Evolutionary conservation across 2,329 filamentous ascomycete species (phyloP).

Genomic region (Sclerotinia glacialis): DNA sequence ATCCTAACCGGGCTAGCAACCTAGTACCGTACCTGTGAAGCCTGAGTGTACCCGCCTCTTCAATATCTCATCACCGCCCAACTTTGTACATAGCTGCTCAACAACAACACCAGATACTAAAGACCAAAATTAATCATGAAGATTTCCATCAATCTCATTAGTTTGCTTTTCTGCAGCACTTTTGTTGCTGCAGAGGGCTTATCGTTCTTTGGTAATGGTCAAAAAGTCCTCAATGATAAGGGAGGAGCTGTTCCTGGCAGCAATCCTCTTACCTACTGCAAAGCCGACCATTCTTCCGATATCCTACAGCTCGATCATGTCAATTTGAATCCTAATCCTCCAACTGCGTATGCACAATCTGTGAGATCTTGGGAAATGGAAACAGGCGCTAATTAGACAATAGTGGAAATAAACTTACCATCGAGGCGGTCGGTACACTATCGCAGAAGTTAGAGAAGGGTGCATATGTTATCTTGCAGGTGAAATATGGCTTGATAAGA

Average conservation of each 20-base stretch:
- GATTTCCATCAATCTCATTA: slow-evolving; percentile 33
- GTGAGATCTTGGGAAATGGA: neutral
- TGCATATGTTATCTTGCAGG: slow-evolving; percentile 75
- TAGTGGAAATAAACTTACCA: slow-evolving; percentile 75
- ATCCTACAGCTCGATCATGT: slow-evolving; percentile 75
- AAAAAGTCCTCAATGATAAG: slow-evolving; percentile 46
- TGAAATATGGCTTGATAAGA: slow-evolving; percentile 93
- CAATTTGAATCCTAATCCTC: slow-evolving; percentile 82
- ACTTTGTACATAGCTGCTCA: slow-evolving; percentile 20
- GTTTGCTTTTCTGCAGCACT: slow-evolving; percentile 35
- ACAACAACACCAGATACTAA: slow-evolving; percentile 18
- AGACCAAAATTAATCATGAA: slow-evolving; percentile 34
- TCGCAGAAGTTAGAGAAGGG: slow-evolving; percentile 70
- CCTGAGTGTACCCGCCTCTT: slow-evolving; percentile 16
- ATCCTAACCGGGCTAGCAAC: slow-evolving; percentile 13
- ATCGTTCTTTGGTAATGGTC: slow-evolving; percentile 48
- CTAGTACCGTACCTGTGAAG: neutral
- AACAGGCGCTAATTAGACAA: slow-evolving; percentile 30
- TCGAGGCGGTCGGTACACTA: slow-evolving; percentile 76
- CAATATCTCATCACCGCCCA: slow-evolving; percentile 14
- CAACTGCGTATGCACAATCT: slow-evolving; percentile 65
- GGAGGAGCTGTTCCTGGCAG: slow-evolving; percentile 57
- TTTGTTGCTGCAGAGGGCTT: slow-evolving; percentile 44
- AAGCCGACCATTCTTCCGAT: slow-evolving; percentile 61
- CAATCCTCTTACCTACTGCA: slow-evolving; percentile 80